These are phyloP conservation scores for Salix caprea DNA, from an alignment of 345 rosid species.

Conservation along the genomic window DNA sequence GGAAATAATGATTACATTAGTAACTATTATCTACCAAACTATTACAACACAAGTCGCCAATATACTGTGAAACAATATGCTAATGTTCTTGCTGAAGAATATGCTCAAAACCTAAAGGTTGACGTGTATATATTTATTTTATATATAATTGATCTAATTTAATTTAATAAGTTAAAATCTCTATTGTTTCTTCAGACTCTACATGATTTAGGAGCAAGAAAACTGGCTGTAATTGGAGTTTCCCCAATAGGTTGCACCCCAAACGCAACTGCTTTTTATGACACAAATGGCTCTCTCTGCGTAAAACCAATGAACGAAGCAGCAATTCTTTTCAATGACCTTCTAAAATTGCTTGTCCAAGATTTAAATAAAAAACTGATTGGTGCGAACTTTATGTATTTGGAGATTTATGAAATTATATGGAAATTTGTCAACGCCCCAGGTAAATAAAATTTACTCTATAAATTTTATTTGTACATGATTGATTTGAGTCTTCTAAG, in stretches of 20 bases:
- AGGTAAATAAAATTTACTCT: neutral
- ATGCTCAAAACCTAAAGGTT: constrained; percentile 8
- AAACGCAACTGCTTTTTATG: neutral
- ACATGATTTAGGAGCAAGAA: constrained; percentile 14
- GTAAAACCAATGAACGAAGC: constrained; percentile 8
- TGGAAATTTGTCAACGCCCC: neutral
- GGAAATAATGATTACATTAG: constrained; percentile 26
- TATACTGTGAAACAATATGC: constrained; percentile 11
- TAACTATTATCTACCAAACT: neutral
- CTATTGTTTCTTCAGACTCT: neutral
- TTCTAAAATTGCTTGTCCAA: neutral
- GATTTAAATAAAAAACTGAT: neutral
- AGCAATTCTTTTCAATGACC: neutral
- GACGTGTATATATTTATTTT: neutral
- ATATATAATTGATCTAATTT: neutral
- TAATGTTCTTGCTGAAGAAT: neutral
- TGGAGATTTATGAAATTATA: neutral
- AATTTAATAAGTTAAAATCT: too few relatives aligned
- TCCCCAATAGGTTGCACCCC: constrained; percentile 18
- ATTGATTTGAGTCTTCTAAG: too few relatives aligned
- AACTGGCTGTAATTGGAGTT: constrained; percentile 5
- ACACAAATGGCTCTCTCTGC: constrained; percentile 1
- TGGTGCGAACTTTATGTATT: constrained; percentile 7
- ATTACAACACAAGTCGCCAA: neutral
- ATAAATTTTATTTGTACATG: too few relatives aligned